Evolutionary conservation across 164 flowering plant species (phyloP), one percentile per base, ranked within the genome.

Genomic region (Sextonia rubra): DNA sequence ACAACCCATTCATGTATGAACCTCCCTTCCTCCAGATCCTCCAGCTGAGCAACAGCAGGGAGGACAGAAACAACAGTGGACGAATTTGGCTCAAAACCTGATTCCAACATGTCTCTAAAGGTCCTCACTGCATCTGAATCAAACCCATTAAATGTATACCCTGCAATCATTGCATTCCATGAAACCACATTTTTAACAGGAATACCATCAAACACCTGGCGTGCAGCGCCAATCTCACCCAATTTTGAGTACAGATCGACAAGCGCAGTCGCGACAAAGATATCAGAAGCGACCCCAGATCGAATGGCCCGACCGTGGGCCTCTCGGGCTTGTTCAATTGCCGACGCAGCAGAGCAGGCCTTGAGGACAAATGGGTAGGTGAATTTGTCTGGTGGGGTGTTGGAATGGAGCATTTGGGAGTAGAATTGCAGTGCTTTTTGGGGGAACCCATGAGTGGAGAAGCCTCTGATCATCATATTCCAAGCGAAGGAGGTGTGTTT

Each of bases 391-490:
- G 75, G 75, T n/a, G 27, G 27, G 63, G 44, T 20, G 6, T 73
- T n/a, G 9, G 64, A 65, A n/a, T 52, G 14, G 48, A 73, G 75
- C 69, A 73, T 65, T 20, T 64, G 69, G 4, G 75, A 73, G 64
- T 73, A 73, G 29, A 73, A 65, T n/a, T 56, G 52, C 1, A 73
- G 69, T 49, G 75, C 47, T 64, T 73, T 65, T 5, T 64, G 15
- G 22, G 14, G 75, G 49, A n/a, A 32, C 20, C 75, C 75, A 52
- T 73, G 70, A 4, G 75, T 65, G 12, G 75, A 27, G 48, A 73
- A 73, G 63, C 75, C 75, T 25, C 75, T 73, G 64, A 73, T 66
- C 61, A 73, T 73, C 69, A 66, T 73, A 63, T 73, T 73, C 47
- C 47, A 73, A 14, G 75, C 2, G 49, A 65, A 73, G 25, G 69